Base-by-base conservation (phyloP, 2,329 filamentous ascomycete species). In the Ophiocordyceps robertsii region DNA sequence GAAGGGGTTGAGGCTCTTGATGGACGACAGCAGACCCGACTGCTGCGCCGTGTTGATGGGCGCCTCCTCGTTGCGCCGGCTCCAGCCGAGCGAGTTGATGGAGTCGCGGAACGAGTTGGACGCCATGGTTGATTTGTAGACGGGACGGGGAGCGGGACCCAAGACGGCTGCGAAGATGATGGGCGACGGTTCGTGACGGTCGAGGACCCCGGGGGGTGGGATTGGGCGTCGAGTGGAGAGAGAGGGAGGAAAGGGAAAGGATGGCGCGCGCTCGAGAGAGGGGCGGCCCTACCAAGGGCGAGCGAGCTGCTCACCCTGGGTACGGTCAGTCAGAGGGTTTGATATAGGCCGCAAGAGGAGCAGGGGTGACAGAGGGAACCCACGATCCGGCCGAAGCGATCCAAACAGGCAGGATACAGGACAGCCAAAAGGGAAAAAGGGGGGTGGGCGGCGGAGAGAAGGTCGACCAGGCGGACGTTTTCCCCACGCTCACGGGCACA, bases 31-130 rank as follows among this genome's bases (percentile, higher is more conserved):
- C 43, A 96, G 69, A 27, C 86, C 83, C 48, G 77, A 80, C 56
- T 79, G 75, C 53, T 80, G 75, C 24, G 63, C 55, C 39, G 82
- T 92, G 63, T 77, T 84, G 55, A 83, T 80, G 49, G 87, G 80
- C 43, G 83, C 68, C 56, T 93, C 84, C 45, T 88, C 83, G 56
- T 88, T 82, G 56, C 90, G 79, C 53, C 90, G 83, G 56, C 86
- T 86, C 92, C 92, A 96, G 47, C 92, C 92, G 56, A 96, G 67
- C 46, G 87, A 92, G 70, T 86, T 93, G 72, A 96, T 88, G 19
- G 86, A 93, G 64, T 95, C 87, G 60, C 89, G 80, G 64, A 98
- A 96, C 38, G 86, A 85, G 52, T 80, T 72, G 51, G 88, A 90
- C 47, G 89, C 84, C 89, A 95, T 95, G 48, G 43, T 43, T 33